A percentile compares a stretch with the other conserved stretches of the same genome.
Evolutionary conservation across 306 rosid species (phyloP).

Genomic region (Heteromeles arbutifolia): DNA sequence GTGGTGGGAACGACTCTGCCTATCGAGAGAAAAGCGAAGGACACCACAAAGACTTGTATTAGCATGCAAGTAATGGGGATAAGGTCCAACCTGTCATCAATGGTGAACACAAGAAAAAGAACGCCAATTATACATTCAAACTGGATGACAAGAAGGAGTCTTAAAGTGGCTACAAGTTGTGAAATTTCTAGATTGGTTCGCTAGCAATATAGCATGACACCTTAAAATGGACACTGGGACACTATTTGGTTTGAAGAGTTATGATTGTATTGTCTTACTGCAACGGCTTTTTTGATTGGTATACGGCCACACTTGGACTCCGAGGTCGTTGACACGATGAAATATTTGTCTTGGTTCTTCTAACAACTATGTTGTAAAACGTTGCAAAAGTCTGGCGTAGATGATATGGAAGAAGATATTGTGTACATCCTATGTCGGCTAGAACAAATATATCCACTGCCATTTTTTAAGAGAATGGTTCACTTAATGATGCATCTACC

Average conservation of each 20-base stretch:
- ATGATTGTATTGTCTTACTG: not conserved
- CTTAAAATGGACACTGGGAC: not conserved
- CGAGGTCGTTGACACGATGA: not conserved
- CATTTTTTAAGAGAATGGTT: no score
- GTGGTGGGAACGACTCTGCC: no score
- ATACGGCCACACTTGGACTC: not conserved
- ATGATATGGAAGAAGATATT: not conserved
- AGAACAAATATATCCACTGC: no score
- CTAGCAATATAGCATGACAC: not conserved
- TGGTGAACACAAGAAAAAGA: no score
- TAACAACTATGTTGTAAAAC: not conserved
- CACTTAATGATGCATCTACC: no score
- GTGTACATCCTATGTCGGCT: not conserved
- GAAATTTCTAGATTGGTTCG: not conserved
- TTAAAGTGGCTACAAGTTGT: not conserved
- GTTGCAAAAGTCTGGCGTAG: not conserved
- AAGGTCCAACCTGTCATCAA: no score
- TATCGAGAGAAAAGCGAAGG: no score
- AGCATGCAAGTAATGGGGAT: no score
- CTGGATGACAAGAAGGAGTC: no score
- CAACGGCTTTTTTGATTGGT: not conserved
- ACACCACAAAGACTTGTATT: no score
- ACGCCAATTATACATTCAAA: no score
- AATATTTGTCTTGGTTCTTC: not conserved
- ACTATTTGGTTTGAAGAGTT: not conserved